phyloP scores from a whole-genome alignment of 2,329 filamentous ascomycete species.

The Pseudogymnoascus sp. region DNA sequence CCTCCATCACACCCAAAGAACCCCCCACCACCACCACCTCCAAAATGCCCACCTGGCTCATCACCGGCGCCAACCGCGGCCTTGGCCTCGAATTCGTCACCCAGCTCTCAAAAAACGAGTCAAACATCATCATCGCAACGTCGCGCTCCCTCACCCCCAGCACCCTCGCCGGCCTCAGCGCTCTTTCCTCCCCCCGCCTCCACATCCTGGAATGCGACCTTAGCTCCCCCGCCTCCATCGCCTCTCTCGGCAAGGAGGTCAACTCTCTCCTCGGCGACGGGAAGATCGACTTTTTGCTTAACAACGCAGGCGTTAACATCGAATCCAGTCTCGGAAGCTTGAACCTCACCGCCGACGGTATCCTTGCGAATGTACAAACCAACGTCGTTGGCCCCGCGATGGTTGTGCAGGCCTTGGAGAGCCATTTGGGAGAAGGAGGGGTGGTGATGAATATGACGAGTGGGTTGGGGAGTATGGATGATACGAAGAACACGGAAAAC shows the following conservation, averaged over 20 bases:
- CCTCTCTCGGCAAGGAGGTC: conserved; percentile 29
- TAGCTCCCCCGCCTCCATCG: conserved; percentile 29
- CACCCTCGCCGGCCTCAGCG: conserved; percentile 26
- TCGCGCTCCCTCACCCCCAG: conserved; percentile 27
- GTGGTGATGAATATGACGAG: conserved; percentile 19
- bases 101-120: conserved; percentile 23
- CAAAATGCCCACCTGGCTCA: conserved; percentile 12
- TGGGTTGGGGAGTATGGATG: neutral
- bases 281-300: conserved; percentile 36
- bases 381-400: conserved; percentile 42
- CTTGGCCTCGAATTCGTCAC: conserved; percentile 19
- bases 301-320: conserved; percentile 36
- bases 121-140: conserved; percentile 33
- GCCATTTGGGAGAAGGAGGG: conserved; percentile 9
- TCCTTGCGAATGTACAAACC: conserved; percentile 34
- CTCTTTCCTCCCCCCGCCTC: conserved; percentile 14
- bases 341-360: conserved; percentile 29
- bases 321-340: conserved; percentile 25
- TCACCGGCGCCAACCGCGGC: conserved; percentile 21
- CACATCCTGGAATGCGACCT: conserved; percentile 36
- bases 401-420: conserved; percentile 32
- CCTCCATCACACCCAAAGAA: neutral
- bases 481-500: neutral
- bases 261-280: conserved; percentile 24
- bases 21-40: neutral